Evolutionary conservation across 768 basidiomycete species (phyloP).

Genomic region (Vararia minispora): DNA sequence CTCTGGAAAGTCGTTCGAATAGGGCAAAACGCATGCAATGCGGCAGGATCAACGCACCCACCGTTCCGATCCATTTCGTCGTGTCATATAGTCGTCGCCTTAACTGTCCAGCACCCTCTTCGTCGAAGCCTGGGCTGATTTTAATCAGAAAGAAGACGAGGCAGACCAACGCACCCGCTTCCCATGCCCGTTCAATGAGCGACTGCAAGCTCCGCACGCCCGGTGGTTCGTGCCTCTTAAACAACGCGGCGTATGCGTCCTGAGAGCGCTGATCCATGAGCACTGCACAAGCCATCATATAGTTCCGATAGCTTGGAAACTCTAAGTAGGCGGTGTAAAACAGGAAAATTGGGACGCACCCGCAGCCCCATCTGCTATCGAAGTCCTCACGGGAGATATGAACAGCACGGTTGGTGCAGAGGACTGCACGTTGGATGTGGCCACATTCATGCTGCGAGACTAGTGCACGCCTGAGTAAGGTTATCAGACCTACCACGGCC

Average conservation of each 20-base stretch:
- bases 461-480: slow-evolving; percentile 47
- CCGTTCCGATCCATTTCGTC: slow-evolving; percentile 72
- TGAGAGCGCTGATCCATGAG: slow-evolving; percentile 57
- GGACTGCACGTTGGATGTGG: slow-evolving; percentile 37
- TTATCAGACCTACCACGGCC: slow-evolving; percentile 43
- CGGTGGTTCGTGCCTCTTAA: slow-evolving; percentile 46
- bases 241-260: slow-evolving; percentile 45
- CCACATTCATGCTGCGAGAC: slow-evolving; percentile 39
- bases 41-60: slow-evolving; percentile 30
- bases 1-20: slow-evolving; percentile 38
- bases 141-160: neutral
- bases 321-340: slow-evolving; percentile 1
- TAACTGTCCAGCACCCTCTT: slow-evolving; percentile 51
- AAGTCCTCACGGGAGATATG: slow-evolving; percentile 45
- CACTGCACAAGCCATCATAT: slow-evolving; percentile 62
- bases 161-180: slow-evolving; percentile 29
- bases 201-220: slow-evolving; percentile 62
- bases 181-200: slow-evolving; percentile 79
- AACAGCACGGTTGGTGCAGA: slow-evolving; percentile 52
- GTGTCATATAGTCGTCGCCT: slow-evolving; percentile 41
- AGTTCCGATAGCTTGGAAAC: slow-evolving; percentile 60
- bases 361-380: slow-evolving; percentile 52
- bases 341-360: slow-evolving; percentile 10
- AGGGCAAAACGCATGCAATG: neutral
- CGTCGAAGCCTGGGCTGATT: slow-evolving; percentile 48